Evolutionary conservation across 345 rosid species (phyloP).

Genomic region (Diplotaxis tenuifolia): DNA sequence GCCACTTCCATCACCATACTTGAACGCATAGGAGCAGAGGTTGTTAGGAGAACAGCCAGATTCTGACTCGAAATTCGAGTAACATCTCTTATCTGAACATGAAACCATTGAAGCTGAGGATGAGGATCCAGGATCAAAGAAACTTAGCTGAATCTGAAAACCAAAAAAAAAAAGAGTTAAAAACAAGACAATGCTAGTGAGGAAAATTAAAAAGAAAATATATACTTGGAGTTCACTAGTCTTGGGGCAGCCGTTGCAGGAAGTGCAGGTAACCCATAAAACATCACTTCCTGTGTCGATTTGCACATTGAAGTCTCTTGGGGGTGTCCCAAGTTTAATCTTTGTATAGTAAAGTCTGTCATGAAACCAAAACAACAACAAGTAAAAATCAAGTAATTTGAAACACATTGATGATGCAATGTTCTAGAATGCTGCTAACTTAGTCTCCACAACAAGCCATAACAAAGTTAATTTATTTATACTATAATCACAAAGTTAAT

Average conservation of each 20-base stretch:
- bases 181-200: constrained; percentile 10
- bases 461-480: background rate
- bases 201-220: background rate
- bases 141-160: constrained; percentile 73
- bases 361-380: background rate
- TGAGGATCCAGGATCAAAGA: constrained; percentile 72
- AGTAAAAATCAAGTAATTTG: background rate
- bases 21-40: constrained; percentile 72
- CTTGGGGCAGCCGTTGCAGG: constrained; percentile 87
- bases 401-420: background rate
- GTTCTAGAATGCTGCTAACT: constrained; percentile 11
- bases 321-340: constrained; percentile 82
- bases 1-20: constrained; percentile 96
- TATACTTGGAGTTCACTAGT: constrained; percentile 78
- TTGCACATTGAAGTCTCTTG: constrained; percentile 81
- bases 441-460: background rate
- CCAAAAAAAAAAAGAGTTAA: background rate
- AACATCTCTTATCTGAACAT: constrained; percentile 75
- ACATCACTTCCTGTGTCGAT: constrained; percentile 98
- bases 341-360: constrained; percentile 80
- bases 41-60: constrained; percentile 60
- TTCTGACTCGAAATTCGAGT: constrained; percentile 59
- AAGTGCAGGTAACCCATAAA: constrained; percentile 80
- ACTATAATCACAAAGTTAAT: background rate
- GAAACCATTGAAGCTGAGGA: constrained; percentile 59